Evolutionary conservation across 441 rosid species (phyloP).

Genomic region (Daphne laureola): DNA sequence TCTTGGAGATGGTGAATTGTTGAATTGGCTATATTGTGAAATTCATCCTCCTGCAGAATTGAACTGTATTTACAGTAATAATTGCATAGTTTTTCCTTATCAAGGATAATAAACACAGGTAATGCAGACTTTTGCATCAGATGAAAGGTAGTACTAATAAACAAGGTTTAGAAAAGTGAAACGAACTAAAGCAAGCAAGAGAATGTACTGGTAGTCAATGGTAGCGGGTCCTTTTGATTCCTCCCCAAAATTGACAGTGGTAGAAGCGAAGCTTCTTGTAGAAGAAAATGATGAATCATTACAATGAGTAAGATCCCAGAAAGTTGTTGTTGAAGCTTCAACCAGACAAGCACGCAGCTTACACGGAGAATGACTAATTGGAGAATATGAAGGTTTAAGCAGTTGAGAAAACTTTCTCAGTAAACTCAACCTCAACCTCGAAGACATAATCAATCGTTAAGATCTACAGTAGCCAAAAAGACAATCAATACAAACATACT

Average conservation of each 20-base stretch:
- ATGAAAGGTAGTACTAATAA: not conserved
- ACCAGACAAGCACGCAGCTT: constrained; percentile 14
- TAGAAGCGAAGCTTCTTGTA: constrained; percentile 45
- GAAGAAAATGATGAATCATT: constrained; percentile 10
- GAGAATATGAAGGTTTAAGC: constrained; percentile 20
- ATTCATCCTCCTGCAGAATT: constrained; percentile 78
- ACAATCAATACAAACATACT: no score
- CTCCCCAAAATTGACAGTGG: constrained; percentile 12
- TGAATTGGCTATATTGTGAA: constrained; percentile 65
- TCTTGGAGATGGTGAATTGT: constrained; percentile 72
- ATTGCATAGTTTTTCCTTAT: not conserved
- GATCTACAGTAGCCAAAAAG: no score
- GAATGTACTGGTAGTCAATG: constrained; percentile 47
- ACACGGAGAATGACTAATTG: constrained; percentile 5
- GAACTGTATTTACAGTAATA: constrained; percentile 44
- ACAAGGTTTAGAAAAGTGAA: not conserved
- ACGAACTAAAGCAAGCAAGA: not conserved
- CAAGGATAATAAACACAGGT: no score
- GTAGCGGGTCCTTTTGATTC: constrained; percentile 49
- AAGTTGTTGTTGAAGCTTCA: constrained; percentile 5
- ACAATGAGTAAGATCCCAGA: not conserved
- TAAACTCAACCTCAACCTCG: constrained; percentile 30
- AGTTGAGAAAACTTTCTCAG: constrained; percentile 30
- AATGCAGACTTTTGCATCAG: no score
- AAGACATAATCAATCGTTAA: constrained; percentile 32